A percentile compares a stretch with the other conserved stretches of the same genome.
These are phyloP conservation scores for Neurospora sp. DNA, from an alignment of 2,329 filamentous ascomycete species.

Conservation along the genomic window DNA sequence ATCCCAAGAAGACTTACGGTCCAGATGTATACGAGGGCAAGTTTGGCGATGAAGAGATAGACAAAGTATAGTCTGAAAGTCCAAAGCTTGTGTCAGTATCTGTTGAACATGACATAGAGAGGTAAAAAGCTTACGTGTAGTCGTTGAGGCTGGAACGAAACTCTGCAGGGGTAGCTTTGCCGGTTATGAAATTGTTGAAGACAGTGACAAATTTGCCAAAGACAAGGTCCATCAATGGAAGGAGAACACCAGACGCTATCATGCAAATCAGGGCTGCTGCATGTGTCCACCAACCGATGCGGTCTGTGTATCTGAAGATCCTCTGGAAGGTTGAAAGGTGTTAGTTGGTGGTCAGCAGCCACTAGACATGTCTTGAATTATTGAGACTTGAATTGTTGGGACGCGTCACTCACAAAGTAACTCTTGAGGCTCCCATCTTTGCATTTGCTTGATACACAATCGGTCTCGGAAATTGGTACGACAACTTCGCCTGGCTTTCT, in stretches of 20 bases:
- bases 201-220: conserved; percentile 44
- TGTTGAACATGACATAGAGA: not conserved
- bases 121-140: conserved; percentile 26
- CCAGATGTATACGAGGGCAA: conserved; percentile 34
- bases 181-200: conserved; percentile 46
- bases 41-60: conserved; percentile 43
- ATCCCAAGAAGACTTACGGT: conserved; percentile 3
- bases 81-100: conserved; percentile 15
- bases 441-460: not conserved
- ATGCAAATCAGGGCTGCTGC: conserved; percentile 25
- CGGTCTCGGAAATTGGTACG: not conserved
- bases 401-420: not conserved
- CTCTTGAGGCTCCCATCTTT: not conserved
- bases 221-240: conserved; percentile 49
- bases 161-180: conserved; percentile 29
- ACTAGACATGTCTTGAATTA: conserved; percentile 1
- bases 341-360: not conserved
- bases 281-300: conserved; percentile 27
- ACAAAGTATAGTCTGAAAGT: conserved; percentile 36
- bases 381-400: not conserved
- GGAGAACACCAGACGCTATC: conserved; percentile 26
- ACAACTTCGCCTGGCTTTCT: not conserved
- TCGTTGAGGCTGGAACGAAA: conserved; percentile 41
- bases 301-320: conserved; percentile 26
- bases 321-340: conserved; percentile 4